Evolutionary conservation across 2,329 filamentous ascomycete species (phyloP).

Genomic region (Colletotrichum tofieldiae): DNA sequence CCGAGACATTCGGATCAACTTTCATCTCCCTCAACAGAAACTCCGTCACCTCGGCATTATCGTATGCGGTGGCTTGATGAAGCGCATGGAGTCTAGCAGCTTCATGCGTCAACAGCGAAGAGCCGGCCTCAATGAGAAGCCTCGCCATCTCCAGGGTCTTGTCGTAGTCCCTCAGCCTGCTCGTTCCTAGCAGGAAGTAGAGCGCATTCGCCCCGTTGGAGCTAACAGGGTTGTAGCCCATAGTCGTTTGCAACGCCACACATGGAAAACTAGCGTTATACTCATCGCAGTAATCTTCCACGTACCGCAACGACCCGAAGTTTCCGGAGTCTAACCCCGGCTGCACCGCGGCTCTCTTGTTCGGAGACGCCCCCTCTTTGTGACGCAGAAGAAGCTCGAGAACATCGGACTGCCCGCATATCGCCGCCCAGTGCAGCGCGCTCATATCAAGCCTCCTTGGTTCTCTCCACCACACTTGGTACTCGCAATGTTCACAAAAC

Average conservation of each 20-base stretch:
- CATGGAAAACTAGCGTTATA: slow-evolving; percentile 40
- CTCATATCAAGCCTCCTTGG: slow-evolving; percentile 35
- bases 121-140: slow-evolving; percentile 13
- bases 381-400: slow-evolving; percentile 8
- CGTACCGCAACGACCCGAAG: slow-evolving; percentile 31
- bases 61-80: slow-evolving; percentile 32
- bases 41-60: slow-evolving; percentile 13
- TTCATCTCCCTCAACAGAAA: slow-evolving; percentile 5
- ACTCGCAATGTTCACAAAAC: slow-evolving; percentile 35
- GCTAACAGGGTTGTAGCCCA: slow-evolving; percentile 18
- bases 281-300: slow-evolving; percentile 36
- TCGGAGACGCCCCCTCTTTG: neutral
- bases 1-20: slow-evolving; percentile 8
- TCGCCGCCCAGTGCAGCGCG: slow-evolving; percentile 39
- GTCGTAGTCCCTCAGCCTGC: neutral
- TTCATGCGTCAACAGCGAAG: slow-evolving; percentile 31
- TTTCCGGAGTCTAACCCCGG: slow-evolving; percentile 34
- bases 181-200: slow-evolving; percentile 35
- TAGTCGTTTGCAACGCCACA: slow-evolving; percentile 26
- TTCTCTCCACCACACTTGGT: slow-evolving; percentile 41
- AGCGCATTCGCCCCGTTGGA: slow-evolving; percentile 31
- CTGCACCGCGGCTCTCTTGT: slow-evolving; percentile 29
- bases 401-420: slow-evolving; percentile 20
- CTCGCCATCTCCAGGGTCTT: slow-evolving; percentile 12
- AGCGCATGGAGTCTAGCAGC: slow-evolving; percentile 25